Evolutionary conservation across 345 rosid species (phyloP).

Genomic region (Brassica juncea): DNA sequence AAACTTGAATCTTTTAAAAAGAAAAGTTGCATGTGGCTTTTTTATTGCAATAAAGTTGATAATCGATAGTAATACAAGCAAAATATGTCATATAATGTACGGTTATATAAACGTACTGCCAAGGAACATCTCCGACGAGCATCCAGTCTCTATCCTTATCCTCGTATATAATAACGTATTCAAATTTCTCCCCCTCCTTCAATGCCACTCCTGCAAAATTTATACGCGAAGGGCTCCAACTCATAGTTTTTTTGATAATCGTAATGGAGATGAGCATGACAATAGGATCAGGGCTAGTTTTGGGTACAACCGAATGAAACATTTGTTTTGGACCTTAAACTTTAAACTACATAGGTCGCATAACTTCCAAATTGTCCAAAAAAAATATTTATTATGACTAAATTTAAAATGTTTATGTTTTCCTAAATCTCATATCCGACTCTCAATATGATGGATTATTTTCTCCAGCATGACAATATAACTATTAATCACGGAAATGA

Average conservation of each 20-base stretch:
- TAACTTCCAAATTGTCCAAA: background rate
- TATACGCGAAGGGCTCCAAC: background rate
- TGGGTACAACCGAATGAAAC: background rate
- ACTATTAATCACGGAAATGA: background rate
- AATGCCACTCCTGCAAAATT: conserved; percentile 45
- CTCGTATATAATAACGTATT: conserved; percentile 64
- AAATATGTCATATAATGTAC: background rate
- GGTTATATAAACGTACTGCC: conserved; percentile 55
- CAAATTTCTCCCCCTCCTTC: conserved; percentile 48
- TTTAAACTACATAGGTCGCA: background rate
- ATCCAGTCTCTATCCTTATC: conserved; percentile 88
- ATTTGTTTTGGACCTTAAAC: background rate
- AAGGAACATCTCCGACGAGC: conserved; percentile 80
- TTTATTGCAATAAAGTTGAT: background rate
- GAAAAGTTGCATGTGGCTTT: background rate
- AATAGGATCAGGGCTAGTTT: background rate
- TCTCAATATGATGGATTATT: background rate
- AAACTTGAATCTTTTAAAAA: background rate
- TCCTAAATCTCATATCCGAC: background rate
- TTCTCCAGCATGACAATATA: background rate
- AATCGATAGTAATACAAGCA: background rate
- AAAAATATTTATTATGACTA: background rate
- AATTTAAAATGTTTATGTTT: background rate
- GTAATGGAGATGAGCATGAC: background rate
- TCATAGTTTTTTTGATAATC: background rate